A percentile compares a stretch with the other conserved stretches of the same genome.
These are phyloP conservation scores for Candida tunisiensis DNA, from an alignment of 1,139 yeast species.

Conservation along the genomic window DNA sequence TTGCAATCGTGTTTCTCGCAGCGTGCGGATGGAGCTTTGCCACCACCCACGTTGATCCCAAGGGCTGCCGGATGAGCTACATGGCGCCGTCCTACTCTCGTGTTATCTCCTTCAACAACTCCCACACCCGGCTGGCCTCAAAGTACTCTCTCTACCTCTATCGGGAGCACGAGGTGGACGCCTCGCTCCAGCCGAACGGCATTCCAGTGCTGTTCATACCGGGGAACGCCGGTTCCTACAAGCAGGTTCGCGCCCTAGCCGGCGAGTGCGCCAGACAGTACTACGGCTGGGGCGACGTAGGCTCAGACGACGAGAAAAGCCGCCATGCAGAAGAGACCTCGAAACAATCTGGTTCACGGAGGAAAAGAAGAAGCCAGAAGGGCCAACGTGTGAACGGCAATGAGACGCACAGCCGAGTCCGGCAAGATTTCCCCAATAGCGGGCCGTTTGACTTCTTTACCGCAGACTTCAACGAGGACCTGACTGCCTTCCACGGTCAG, in stretches of 20 bases:
- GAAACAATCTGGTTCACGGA: too few species aligned
- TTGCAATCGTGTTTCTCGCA: too few species aligned
- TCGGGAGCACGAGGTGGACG: conserved; percentile 10
- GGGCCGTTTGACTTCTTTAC: conserved; percentile 47
- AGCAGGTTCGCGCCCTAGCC: conserved; percentile 82
- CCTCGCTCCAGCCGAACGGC: background rate
- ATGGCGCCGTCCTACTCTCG: conserved; percentile 52
- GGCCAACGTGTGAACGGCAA: too few species aligned
- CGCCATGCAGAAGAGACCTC: too few species aligned
- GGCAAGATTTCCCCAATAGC: conserved; percentile 25
- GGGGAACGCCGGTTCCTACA: conserved; percentile 92
- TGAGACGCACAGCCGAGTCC: too few species aligned
- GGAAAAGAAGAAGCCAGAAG: too few species aligned
- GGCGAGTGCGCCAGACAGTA: background rate
- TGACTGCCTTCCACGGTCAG: conserved; percentile 92
- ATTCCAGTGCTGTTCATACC: conserved; percentile 81
- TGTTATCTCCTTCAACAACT: conserved; percentile 46
- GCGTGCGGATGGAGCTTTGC: too few species aligned
- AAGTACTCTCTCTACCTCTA: conserved; percentile 65
- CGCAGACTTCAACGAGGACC: conserved; percentile 90
- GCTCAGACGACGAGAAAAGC: too few species aligned
- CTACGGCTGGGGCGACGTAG: too few species aligned
- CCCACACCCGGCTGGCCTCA: conserved; percentile 50
- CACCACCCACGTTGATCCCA: conserved; percentile 5
- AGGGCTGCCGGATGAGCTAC: conserved; percentile 12